phyloP scores from a whole-genome alignment of 768 basidiomycete genomes.

The Phlebiopsis flavidoalba region DNA sequence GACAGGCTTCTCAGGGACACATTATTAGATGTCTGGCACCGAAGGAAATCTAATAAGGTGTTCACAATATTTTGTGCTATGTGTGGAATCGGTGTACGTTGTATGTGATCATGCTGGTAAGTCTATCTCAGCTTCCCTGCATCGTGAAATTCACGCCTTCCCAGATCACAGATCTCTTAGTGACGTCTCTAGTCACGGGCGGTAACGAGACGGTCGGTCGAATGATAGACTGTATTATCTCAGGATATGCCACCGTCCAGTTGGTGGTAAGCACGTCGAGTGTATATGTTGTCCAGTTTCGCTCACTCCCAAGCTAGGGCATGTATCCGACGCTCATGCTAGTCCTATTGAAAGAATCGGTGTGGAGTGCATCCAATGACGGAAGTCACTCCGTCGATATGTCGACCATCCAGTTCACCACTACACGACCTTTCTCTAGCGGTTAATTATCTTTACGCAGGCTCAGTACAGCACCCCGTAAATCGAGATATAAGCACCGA shows the following conservation, averaged over 20 bases:
- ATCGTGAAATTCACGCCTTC: background rate
- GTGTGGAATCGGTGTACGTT: slow-evolving; percentile 10
- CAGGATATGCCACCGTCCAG: slow-evolving; percentile 7
- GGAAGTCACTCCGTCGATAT: background rate
- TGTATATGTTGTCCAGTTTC: background rate
- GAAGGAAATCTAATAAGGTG: background rate
- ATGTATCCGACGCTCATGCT: slow-evolving; percentile 12
- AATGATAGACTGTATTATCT: slow-evolving; percentile 10
- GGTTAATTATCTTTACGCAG: no score
- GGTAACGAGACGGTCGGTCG: slow-evolving; percentile 6
- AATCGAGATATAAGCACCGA: no score
- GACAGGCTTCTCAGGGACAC: slow-evolving; percentile 4
- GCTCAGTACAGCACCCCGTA: no score
- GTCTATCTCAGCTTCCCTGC: background rate
- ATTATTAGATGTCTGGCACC: background rate
- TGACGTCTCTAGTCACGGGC: slow-evolving; percentile 7
- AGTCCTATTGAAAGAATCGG: slow-evolving; percentile 1
- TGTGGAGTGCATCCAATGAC: slow-evolving; percentile 7
- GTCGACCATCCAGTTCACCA: background rate
- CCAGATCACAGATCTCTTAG: slow-evolving; percentile 5
- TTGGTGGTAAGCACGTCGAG: background rate
- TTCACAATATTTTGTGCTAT: slow-evolving; percentile 6
- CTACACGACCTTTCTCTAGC: background rate
- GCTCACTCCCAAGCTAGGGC: background rate
- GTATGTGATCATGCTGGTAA: slow-evolving; percentile 9